Base-by-base conservation (phyloP, 371 early-diverging fungal genomes). In the Vittaforma corneae region DNA sequence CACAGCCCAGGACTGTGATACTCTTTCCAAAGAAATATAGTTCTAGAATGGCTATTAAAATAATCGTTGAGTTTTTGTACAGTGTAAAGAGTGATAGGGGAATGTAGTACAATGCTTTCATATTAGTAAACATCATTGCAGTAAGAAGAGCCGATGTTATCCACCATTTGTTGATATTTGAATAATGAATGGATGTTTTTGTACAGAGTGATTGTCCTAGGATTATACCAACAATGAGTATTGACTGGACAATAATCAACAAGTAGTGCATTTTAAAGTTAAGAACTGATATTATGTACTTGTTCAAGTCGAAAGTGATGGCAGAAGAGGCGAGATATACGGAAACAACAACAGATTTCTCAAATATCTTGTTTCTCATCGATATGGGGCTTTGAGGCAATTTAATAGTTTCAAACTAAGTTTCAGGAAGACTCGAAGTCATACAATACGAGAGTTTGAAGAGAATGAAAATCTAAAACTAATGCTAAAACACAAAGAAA, bases 51-150 rank as follows among this genome's bases (percentile, higher is more conserved):
- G 96, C 97, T 68, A 91, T 88, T 30, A 93, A 71, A 63, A 95
- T 90, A 62, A 97, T 93, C 29, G 92, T 91, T 66, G 91, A 70
- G 81, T 97, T 97, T 80, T 97, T 97, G 79, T 94, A 92, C 50
- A 97, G 85, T 29, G 96, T 95, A 72, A 92, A 96, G 5, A 96
- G 77, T 6, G 94, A 72, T 37, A 80, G 70, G 33, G 87, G 83
- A 40, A 97, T 82, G 76, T 85, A 90, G 69, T 90, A 88, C 5
- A 95, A 77, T 79, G 86, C 82, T 86, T 93, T 81, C 82, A 89
- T 80, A 38, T 96, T 96, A 1, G 93, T 90, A 79, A 92, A 93
- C 58, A 97, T 88, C 96, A 97, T 97, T 48, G 85, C 82, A 1
- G 87, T 87, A 35, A 94, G 82, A 45, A 87, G 83, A 18, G 86